These are phyloP conservation scores for Cystobasidiopsis lactophilus DNA, from an alignment of 768 basidiomycete species.

Conservation along the genomic window DNA sequence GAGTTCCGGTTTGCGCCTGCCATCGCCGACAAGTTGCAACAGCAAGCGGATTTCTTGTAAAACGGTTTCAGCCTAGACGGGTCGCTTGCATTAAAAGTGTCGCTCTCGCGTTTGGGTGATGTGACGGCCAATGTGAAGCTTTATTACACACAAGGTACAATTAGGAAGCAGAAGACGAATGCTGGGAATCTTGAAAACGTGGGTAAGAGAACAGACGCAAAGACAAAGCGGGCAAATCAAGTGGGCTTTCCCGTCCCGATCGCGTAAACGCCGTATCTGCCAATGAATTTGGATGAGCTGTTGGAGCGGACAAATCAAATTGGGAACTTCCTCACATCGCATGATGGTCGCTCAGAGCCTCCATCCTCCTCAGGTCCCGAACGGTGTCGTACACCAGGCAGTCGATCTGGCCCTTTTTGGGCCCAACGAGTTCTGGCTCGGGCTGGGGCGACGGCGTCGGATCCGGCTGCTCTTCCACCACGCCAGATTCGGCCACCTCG, in stretches of 20 bases:
- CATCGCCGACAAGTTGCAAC: neutral
- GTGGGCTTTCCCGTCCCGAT: neutral
- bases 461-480: neutral
- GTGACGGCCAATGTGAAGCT: too few species aligned
- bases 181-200: too few species aligned
- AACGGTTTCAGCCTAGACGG: neutral
- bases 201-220: neutral
- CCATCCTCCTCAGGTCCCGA: conserved; percentile 52
- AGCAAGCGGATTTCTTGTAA: neutral
- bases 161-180: too few species aligned
- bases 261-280: neutral
- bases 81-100: too few species aligned
- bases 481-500: neutral
- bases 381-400: conserved; percentile 52
- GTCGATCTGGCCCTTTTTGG: conserved; percentile 41
- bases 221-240: neutral
- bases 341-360: conserved; percentile 29
- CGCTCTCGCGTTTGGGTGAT: too few species aligned
- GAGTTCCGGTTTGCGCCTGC: conserved; percentile 4
- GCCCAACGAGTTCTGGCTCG: conserved; percentile 6
- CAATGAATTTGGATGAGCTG: too few species aligned
- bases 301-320: too few species aligned
- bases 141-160: too few species aligned
- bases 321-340: too few species aligned
- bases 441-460: neutral